These are phyloP conservation scores for Blastocystis sp. DNA, from an alignment of 352 stramenopile species.

Conservation along the genomic window DNA sequence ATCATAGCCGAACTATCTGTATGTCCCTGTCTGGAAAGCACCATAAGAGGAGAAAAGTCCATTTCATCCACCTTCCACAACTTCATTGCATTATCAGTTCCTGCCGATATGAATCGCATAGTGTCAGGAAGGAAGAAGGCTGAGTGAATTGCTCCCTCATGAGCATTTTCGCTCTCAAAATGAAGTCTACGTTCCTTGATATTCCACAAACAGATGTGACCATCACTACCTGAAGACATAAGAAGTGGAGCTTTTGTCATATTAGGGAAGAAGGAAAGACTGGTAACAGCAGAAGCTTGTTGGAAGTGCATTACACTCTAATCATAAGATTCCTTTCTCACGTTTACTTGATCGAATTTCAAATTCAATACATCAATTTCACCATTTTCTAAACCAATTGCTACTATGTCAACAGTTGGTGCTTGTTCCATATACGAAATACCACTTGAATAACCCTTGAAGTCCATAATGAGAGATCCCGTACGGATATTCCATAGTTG, in stretches of 20 bases:
- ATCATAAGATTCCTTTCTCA: neutral
- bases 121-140: constrained; percentile 18
- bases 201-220: constrained; percentile 53
- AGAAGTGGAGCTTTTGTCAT: constrained; percentile 79
- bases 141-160: constrained; percentile 22
- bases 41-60: constrained; percentile 69
- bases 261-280: constrained; percentile 78
- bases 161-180: constrained; percentile 19
- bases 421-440: constrained; percentile 79
- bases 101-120: constrained; percentile 8
- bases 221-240: constrained; percentile 74
- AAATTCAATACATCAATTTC: constrained; percentile 80
- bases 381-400: constrained; percentile 78
- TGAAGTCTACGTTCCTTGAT: neutral
- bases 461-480: constrained; percentile 81
- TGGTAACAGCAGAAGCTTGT: constrained; percentile 22
- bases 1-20: constrained; percentile 79
- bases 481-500: constrained; percentile 83
- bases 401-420: constrained; percentile 79
- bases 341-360: constrained; percentile 75
- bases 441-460: constrained; percentile 71
- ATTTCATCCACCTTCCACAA: constrained; percentile 83
- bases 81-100: constrained; percentile 79
- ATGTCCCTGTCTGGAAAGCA: constrained; percentile 71
- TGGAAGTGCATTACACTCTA: constrained; percentile 58